Evolutionary conservation across 139 green algal species (phyloP).

Genomic region (Pleodorina starrii): DNA sequence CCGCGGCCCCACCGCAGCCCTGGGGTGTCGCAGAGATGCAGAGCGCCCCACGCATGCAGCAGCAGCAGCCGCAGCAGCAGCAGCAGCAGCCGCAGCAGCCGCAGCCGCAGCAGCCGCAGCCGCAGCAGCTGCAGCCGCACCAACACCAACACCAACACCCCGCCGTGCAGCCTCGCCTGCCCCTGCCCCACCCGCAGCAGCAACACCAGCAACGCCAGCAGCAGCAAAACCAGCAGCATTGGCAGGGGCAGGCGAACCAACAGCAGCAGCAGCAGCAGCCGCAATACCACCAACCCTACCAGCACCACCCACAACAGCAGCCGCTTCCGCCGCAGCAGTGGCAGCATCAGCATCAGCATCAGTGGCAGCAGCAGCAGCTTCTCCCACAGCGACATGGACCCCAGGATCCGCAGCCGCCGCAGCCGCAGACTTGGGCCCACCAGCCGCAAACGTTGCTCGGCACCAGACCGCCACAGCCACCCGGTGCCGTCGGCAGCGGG

Average conservation of each 20-base stretch:
- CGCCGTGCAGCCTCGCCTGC: neutral
- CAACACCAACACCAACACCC: neutral
- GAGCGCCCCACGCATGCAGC: neutral
- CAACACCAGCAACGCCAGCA: neutral
- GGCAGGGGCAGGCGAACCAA: neutral
- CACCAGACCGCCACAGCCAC: neutral
- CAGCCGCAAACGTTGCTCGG: neutral
- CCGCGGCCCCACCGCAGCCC: too few relatives aligned
- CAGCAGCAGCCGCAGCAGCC: too few relatives aligned
- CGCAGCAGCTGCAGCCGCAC: neutral
- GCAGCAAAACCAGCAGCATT: neutral
- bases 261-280: neutral
- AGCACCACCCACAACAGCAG: neutral
- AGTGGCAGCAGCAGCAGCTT: neutral
- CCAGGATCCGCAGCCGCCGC: neutral
- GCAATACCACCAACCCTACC: neutral
- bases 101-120: too few relatives aligned
- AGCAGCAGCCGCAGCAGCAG: neutral
- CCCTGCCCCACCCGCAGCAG: slow-evolving; percentile 13
- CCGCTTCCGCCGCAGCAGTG: neutral
- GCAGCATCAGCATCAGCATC: neutral
- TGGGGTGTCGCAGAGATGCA: too few relatives aligned
- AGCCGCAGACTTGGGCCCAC: neutral
- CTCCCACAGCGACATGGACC: neutral
- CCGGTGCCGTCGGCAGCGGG: too few relatives aligned